Evolutionary conservation across 345 rosid genomes (phyloP).

Genomic region (Gossypium thurberi): DNA sequence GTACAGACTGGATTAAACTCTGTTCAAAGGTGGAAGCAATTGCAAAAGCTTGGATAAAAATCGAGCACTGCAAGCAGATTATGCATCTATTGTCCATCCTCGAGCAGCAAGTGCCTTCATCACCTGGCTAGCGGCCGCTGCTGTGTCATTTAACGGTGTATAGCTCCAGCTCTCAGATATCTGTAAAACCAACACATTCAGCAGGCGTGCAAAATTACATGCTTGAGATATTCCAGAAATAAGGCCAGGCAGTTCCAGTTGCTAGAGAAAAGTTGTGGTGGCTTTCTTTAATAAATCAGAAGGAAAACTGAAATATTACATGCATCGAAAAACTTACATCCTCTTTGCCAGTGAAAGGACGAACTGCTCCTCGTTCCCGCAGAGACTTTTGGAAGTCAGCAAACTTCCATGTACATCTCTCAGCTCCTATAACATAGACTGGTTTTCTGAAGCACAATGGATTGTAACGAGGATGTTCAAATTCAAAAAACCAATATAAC

Average conservation of each 20-base stretch:
- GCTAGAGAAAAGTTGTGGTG: background rate
- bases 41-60: background rate
- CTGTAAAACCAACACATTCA: slow-evolving; percentile 30
- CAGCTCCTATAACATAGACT: slow-evolving; percentile 74
- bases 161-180: slow-evolving; percentile 82
- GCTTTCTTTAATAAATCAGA: slow-evolving; percentile 8
- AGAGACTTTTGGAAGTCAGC: slow-evolving; percentile 69
- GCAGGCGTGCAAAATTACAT: background rate
- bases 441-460: slow-evolving; percentile 57
- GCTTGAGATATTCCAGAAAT: background rate
- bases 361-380: slow-evolving; percentile 59
- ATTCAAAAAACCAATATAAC: background rate
- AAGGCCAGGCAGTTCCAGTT: background rate
- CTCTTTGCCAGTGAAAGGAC: slow-evolving; percentile 53
- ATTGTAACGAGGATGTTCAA: background rate
- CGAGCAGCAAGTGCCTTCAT: slow-evolving; percentile 55
- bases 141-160: slow-evolving; percentile 63
- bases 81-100: slow-evolving; percentile 47
- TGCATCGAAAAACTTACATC: slow-evolving; percentile 50
- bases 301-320: slow-evolving; percentile 8
- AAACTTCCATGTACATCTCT: slow-evolving; percentile 80
- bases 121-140: slow-evolving; percentile 69
- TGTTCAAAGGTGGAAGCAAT: background rate
- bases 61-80: background rate
- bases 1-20: background rate